Evolutionary conservation across 345 rosid genomes (phyloP).

Genomic region (Syzygium grande): DNA sequence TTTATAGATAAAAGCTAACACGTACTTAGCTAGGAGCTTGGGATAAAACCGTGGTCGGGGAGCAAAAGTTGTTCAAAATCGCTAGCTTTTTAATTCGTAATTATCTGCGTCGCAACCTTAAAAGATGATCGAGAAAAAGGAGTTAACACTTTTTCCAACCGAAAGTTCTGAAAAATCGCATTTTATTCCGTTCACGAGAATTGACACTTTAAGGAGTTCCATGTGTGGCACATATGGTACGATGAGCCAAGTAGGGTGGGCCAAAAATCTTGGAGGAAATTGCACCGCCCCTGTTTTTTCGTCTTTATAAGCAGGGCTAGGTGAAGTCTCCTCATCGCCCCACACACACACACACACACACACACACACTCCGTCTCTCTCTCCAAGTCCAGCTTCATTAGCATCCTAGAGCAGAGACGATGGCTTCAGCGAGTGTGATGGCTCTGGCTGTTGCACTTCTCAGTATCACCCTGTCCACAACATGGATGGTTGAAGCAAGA

Average conservation of each 20-base stretch:
- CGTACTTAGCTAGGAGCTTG: not conserved
- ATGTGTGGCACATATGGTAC: not conserved
- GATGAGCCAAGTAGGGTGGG: not conserved
- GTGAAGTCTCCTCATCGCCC: not conserved
- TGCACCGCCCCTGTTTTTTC: not conserved
- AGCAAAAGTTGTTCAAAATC: not conserved
- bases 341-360: not conserved
- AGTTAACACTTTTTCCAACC: too few species aligned
- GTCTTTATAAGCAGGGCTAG: not conserved
- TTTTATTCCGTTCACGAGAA: not conserved
- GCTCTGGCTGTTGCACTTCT: not conserved
- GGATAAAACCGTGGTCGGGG: not conserved
- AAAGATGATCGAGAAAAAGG: not conserved
- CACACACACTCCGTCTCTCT: not conserved
- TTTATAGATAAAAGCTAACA: not conserved
- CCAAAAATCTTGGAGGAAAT: not conserved
- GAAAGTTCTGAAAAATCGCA: not conserved
- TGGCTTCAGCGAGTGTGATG: not conserved
- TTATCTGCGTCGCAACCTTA: not conserved
- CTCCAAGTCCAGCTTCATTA: not conserved
- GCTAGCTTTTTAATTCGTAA: not conserved
- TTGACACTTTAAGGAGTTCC: not conserved
- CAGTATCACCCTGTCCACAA: not conserved
- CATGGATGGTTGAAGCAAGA: slow-evolving; percentile 31
- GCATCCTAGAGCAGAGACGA: not conserved